A percentile compares a stretch with the other conserved stretches of the same genome.
Conservation (phyloP, 192 early-diverging fungal genomes). For the Coemansia sp. region DNA sequence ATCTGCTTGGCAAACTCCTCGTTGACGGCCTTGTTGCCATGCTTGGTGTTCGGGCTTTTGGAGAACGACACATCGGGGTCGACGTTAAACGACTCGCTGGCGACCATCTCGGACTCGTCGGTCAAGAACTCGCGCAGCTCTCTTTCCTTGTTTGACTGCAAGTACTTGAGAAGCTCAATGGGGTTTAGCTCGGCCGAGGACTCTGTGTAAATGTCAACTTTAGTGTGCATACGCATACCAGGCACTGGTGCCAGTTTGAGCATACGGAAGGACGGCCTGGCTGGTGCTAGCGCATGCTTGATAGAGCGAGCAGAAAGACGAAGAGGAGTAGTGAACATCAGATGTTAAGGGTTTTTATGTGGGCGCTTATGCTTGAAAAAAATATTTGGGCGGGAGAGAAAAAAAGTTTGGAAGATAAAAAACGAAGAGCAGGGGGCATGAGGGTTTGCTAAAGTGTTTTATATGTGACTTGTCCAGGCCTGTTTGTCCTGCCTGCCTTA, state of each 20-base stretch:
- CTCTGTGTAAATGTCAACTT: constrained; percentile 15
- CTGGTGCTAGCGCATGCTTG: neutral
- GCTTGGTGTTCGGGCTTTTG: neutral
- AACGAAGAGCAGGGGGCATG: neutral
- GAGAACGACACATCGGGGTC: constrained; percentile 8
- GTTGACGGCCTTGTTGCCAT: constrained; percentile 28
- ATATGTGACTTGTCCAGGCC: constrained; percentile 1
- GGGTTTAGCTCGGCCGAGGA: constrained; percentile 25
- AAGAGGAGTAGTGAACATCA: neutral
- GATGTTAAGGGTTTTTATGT: neutral
- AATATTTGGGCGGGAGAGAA: neutral
- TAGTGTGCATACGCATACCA: constrained; percentile 20
- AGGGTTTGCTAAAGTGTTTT: neutral
- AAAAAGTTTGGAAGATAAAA: neutral
- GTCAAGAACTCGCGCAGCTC: constrained; percentile 33
- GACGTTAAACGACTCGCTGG: constrained; percentile 28
- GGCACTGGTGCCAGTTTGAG: neutral
- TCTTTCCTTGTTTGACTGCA: constrained; percentile 20
- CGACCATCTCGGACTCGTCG: constrained; percentile 37
- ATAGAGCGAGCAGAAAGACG: neutral
- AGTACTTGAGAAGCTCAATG: constrained; percentile 36
- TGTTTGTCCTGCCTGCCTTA: neutral
- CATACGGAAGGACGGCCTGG: neutral
- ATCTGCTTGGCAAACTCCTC: constrained; percentile 49
- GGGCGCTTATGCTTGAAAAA: neutral